Evolutionary conservation across 768 basidiomycete genomes (phyloP), one percentile per base, ranked within the genome.

Genomic region (Hericium rajendrae): DNA sequence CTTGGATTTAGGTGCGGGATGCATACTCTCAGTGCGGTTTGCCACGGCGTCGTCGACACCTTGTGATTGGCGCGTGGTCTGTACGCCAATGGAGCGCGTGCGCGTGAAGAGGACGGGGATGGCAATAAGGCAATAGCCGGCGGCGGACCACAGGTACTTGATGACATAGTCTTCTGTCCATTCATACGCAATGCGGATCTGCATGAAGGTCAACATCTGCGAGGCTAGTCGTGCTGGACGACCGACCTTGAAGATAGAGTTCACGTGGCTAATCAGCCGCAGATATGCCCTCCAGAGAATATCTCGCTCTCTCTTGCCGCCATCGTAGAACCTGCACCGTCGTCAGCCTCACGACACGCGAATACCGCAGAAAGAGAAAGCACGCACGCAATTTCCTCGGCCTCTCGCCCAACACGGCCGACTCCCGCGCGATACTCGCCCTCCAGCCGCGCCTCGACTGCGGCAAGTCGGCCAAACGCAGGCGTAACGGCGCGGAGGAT

Each of bases 141-240:
- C 85, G 1, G 94, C 94, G 10, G 89, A 92, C 94, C 93, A 97
- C 9, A 91, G 73, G 68, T 97, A 97, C 70, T 97, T 97, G 76
- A 97, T 93, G 18, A 97, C 88, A 63, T 91, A 94, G 73, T 97
- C 94, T 67, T 97, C 94, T 0, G 91, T 97, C 94, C 90, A 97
- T 72, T 85, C 91, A 65, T 91, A 94, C 2, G 87, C 87, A 50
- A 94, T 91, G 15, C 92, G 85, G 54, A 92, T 90, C 88, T 91
- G 59, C 28, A 2, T 39, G 4, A 48, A 15, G 5, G 38, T 26
- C 38, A 26, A 9, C 48, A 54, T 40, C 13, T 24, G 53, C 10
- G 32, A 53, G 28, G 5, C 13, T 38, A 2, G 3, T 49, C 2
- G 11, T 40, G n/a, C 28, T 4, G 50, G 18, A 43, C 38, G 26